phyloP scores from a whole-genome alignment of 2,329 filamentous ascomycete species.

The Fusarium subtropicale region DNA sequence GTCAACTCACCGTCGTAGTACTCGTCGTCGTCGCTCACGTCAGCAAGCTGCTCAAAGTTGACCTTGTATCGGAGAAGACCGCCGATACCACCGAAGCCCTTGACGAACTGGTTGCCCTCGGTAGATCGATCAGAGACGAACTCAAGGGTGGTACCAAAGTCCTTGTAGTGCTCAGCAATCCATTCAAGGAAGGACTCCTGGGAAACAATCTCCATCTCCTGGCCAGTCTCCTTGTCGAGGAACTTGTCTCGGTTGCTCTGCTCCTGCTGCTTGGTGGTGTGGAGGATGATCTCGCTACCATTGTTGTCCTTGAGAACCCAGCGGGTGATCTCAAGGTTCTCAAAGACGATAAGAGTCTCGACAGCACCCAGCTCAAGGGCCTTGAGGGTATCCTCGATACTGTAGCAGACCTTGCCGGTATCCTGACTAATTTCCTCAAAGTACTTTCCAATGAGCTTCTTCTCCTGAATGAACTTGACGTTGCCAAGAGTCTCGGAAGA shows the following conservation, averaged over 20 bases:
- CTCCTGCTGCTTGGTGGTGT: constrained; percentile 87
- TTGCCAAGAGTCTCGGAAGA: constrained; percentile 96
- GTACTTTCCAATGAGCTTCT: constrained; percentile 99
- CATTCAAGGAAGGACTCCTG: constrained; percentile 97
- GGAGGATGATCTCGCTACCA: constrained; percentile 78
- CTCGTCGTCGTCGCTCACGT: constrained; percentile 92
- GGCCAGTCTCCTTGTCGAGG: constrained; percentile 93
- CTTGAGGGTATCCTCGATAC: constrained; percentile 97
- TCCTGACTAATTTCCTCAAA: constrained; percentile 99
- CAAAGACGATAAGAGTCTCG: constrained; percentile 94
- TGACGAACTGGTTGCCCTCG: constrained; percentile 99
- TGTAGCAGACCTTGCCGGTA: constrained; percentile 96
- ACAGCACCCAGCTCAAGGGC: constrained; percentile 95
- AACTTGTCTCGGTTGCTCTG: constrained; percentile 80
- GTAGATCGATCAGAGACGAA: constrained; percentile 98
- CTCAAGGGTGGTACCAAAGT: constrained; percentile 94
- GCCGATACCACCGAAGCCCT: constrained; percentile 98
- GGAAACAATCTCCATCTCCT: constrained; percentile 95
- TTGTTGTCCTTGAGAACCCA: constrained; percentile 87
- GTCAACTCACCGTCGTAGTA: constrained; percentile 76
- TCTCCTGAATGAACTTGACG: constrained; percentile 99
- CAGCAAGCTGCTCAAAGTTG: constrained; percentile 99
- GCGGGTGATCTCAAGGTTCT: constrained; percentile 95
- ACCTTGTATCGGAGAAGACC: constrained; percentile 99
- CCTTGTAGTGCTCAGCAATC: constrained; percentile 98